Conservation (phyloP, 1,284 basidiomycete genomes). For the Vanrija sp. region DNA sequence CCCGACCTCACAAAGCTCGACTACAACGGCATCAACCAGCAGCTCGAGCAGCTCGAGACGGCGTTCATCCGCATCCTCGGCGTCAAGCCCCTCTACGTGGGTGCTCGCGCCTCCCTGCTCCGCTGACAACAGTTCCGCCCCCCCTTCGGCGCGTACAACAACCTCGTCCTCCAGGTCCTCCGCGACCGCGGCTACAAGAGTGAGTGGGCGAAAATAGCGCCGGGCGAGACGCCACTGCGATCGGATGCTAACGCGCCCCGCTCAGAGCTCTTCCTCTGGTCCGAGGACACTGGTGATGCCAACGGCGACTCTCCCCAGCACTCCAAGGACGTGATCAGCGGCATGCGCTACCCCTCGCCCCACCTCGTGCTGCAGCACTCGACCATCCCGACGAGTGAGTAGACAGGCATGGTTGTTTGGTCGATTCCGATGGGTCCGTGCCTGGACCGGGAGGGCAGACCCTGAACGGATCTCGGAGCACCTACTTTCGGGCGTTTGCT, state of each 20-base stretch:
- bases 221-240: no score
- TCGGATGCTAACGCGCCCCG: not conserved
- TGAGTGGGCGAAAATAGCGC: constrained; percentile 9
- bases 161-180: constrained; percentile 53
- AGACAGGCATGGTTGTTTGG: not conserved
- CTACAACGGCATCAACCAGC: constrained; percentile 45
- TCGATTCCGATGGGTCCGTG: not conserved
- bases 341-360: constrained; percentile 32
- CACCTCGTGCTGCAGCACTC: constrained; percentile 41
- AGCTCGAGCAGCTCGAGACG: constrained; percentile 53
- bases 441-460: no score
- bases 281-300: constrained; percentile 38
- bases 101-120: constrained; percentile 42
- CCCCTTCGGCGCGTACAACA: constrained; percentile 56
- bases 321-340: constrained; percentile 28
- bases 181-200: constrained; percentile 49
- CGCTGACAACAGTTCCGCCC: constrained; percentile 31
- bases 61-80: constrained; percentile 56
- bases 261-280: constrained; percentile 45
- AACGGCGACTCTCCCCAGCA: constrained; percentile 30
- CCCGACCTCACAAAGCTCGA: constrained; percentile 51
- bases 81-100: constrained; percentile 53
- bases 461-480: no score
- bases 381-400: constrained; percentile 23
- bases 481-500: not conserved